phyloP scores from a whole-genome alignment of 2,329 filamentous ascomycete genomes.

The Cordyceps militaris region DNA sequence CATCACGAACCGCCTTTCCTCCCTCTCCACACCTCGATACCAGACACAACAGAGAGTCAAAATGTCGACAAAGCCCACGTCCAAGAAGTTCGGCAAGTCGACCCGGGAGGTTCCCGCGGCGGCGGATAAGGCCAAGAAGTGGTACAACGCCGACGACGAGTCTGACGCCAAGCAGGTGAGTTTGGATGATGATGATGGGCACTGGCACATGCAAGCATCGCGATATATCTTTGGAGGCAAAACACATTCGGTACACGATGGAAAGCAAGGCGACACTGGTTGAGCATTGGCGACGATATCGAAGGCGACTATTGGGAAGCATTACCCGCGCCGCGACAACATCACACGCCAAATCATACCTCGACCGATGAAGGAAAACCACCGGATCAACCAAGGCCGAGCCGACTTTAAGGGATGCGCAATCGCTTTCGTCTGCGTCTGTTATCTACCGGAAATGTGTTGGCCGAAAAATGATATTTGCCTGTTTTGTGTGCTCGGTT shows the following conservation, averaged over 20 bases:
- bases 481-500: conserved; percentile 7
- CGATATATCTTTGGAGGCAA: background rate
- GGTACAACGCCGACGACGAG: conserved; percentile 96
- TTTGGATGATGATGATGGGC: conserved; percentile 27
- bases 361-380: background rate
- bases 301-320: background rate
- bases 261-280: conserved; percentile 1
- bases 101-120: conserved; percentile 82
- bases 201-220: conserved; percentile 14
- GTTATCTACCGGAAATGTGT: background rate
- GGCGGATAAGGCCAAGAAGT: conserved; percentile 94
- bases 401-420: background rate
- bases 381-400: background rate
- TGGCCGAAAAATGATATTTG: conserved; percentile 8
- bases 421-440: background rate
- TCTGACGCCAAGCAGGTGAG: conserved; percentile 88
- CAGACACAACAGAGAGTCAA: conserved; percentile 45
- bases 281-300: conserved; percentile 8
- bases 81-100: conserved; percentile 97
- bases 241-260: background rate
- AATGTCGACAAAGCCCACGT: conserved; percentile 70
- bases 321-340: background rate
- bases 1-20: conserved; percentile 32
- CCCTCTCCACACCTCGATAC: conserved; percentile 28
- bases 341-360: background rate